Evolutionary conservation across 129 eudicot species (phyloP).

Genomic region (Logfia minima): DNA sequence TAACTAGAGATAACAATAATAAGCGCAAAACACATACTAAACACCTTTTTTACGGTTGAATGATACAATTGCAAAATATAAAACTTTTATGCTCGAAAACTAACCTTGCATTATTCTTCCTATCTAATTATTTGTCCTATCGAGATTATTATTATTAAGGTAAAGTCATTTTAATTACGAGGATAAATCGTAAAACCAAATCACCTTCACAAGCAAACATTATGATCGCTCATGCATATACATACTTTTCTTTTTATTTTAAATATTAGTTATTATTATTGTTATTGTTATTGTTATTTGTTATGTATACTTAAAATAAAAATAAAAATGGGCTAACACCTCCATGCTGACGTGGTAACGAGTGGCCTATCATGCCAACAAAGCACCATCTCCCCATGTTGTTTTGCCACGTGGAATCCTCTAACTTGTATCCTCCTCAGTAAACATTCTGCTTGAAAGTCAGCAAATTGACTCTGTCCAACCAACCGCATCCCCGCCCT

Average conservation of each 20-base stretch:
- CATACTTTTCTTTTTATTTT: neutral
- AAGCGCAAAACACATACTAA: neutral
- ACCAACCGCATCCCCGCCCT: slow-evolving; percentile 33
- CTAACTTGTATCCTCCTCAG: slow-evolving; percentile 65
- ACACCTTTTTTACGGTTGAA: neutral
- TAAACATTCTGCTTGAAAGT: slow-evolving; percentile 47
- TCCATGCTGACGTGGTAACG: slow-evolving; percentile 92
- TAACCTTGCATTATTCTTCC: neutral
- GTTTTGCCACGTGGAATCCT: slow-evolving; percentile 85
- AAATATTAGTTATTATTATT: neutral
- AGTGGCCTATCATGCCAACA: slow-evolving; percentile 94
- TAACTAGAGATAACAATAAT: too few species aligned
- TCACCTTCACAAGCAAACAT: neutral
- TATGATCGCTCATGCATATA: neutral
- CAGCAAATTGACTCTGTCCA: slow-evolving; percentile 33
- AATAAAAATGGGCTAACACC: slow-evolving; percentile 35
- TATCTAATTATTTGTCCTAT: neutral
- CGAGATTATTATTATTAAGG: neutral
- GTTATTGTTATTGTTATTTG: too few species aligned
- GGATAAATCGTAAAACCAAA: neutral
- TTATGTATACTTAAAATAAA: neutral
- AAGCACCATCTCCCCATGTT: slow-evolving; percentile 90
- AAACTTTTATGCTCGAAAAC: neutral
- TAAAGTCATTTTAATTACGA: neutral
- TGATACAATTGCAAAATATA: neutral